A percentile compares a stretch with the other conserved stretches of the same genome.
Conservation (phyloP, 768 basidiomycete species). For the Boletus tomentosulus region DNA sequence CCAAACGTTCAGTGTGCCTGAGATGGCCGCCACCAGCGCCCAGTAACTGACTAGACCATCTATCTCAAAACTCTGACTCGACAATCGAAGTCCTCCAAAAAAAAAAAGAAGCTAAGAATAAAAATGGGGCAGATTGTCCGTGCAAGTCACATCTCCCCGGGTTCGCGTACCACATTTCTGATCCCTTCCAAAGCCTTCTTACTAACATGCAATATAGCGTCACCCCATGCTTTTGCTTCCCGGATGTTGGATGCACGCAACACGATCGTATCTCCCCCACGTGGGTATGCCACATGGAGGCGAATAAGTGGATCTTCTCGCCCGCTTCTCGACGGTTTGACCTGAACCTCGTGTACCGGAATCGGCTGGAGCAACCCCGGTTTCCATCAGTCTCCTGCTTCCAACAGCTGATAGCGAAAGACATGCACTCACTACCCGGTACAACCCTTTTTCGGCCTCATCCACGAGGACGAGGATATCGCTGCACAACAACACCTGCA, state of each 20-base stretch:
- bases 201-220: constrained; percentile 32
- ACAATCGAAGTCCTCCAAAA: not conserved
- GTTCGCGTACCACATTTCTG: not conserved
- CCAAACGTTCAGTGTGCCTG: too few species aligned
- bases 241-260: constrained; percentile 54
- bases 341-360: constrained; percentile 60
- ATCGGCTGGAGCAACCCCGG: constrained; percentile 50
- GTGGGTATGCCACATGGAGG: constrained; percentile 60
- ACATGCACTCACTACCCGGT: constrained; percentile 64
- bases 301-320: constrained; percentile 69
- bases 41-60: too few species aligned
- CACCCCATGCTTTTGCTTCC: constrained; percentile 55
- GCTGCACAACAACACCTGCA: constrained; percentile 79
- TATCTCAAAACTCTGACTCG: too few species aligned
- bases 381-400: not conserved
- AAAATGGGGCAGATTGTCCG: not conserved
- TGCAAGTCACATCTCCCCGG: not conserved
- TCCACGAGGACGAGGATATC: constrained; percentile 89
- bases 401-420: not conserved
- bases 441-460: constrained; percentile 60
- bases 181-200: constrained; percentile 14
- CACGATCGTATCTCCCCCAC: constrained; percentile 67
- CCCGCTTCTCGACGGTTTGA: constrained; percentile 47
- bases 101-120: not conserved
- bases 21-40: too few species aligned